Base-by-base conservation (phyloP, 1,284 basidiomycete species). In the Coriolopsis trogii region DNA sequence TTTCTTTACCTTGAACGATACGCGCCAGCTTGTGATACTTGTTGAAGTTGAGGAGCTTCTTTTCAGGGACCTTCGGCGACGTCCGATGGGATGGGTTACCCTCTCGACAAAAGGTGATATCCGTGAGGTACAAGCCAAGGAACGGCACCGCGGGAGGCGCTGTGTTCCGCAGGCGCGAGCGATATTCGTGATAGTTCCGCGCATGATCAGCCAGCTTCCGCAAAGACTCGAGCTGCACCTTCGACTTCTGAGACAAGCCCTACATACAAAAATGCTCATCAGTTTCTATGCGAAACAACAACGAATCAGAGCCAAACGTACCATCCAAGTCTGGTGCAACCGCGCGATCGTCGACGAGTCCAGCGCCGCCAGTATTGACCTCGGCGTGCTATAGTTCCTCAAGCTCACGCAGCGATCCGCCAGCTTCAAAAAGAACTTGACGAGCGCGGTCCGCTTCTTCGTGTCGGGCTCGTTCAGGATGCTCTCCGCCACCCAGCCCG, bases 391-490 rank as follows among this genome's bases (percentile, higher is more conserved):
- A 66, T 91, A 98, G 70, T 99, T 99, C 65, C 91, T 83, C 58
- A 99, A 68, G 9, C 77, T 73, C 6, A 87, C 81, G 70, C 95
- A 98, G 38, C 92, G 88, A 70, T 97, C 93, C 18, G 95, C 93
- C 41, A 98, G 79, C 69, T 95, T 94, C 78, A 99, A 93, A 69
- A 96, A 98, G 67, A 95, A 98, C 71, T 98, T 98, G 67, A 98
- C 81, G 60, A 95, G 70, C 16, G 73, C 66, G 12, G 90, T 90
- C 46, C 97, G 79, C 71, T 89, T 93, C 82, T 95, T 96, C 59
- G 87, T 80, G 70, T 98, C 95, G 43, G 79, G 81, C 71, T 98
- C 94, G 58, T 87, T 85, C 43, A 99, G 71, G 59, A 99, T 95
- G 59, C 88, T 88, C 72, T 98, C 95, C 12, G 93, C 89, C 7